These are phyloP conservation scores for Eimeria maxima DNA, from an alignment of 169 alveolate species.

Conservation along the genomic window DNA sequence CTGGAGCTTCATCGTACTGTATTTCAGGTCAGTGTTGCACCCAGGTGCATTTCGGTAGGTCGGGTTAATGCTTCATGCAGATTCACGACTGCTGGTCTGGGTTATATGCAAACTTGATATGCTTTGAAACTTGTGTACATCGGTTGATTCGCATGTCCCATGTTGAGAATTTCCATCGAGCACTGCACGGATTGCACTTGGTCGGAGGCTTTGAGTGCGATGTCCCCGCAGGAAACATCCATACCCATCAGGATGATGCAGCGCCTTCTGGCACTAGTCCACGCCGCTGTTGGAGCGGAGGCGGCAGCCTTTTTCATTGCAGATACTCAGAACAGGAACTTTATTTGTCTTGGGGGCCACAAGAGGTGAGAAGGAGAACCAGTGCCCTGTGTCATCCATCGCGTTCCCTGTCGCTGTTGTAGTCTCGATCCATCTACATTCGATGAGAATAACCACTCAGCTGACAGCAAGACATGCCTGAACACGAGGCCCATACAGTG, in stretches of 20 bases:
- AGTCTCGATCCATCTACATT: too few relatives aligned
- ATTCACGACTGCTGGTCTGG: not conserved
- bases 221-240: constrained; percentile 67
- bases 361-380: constrained; percentile 22
- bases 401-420: not conserved
- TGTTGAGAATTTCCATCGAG: not conserved
- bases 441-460: not conserved
- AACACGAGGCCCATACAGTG: not conserved
- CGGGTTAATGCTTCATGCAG: not conserved
- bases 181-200: not conserved
- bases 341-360: constrained; percentile 83
- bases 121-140: not conserved
- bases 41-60: not conserved
- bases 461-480: not conserved
- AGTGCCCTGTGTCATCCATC: not conserved
- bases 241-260: constrained; percentile 79
- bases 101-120: not conserved
- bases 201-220: not conserved
- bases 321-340: constrained; percentile 77
- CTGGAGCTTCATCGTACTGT: constrained; percentile 80
- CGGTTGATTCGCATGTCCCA: not conserved
- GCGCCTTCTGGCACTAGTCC: constrained; percentile 78
- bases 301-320: constrained; percentile 83
- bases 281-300: constrained; percentile 78
- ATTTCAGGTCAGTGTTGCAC: constrained; percentile 73